Evolutionary conservation across 2,329 filamentous ascomycete species (phyloP).

Genomic region (Pseudocercospora fijiensis): DNA sequence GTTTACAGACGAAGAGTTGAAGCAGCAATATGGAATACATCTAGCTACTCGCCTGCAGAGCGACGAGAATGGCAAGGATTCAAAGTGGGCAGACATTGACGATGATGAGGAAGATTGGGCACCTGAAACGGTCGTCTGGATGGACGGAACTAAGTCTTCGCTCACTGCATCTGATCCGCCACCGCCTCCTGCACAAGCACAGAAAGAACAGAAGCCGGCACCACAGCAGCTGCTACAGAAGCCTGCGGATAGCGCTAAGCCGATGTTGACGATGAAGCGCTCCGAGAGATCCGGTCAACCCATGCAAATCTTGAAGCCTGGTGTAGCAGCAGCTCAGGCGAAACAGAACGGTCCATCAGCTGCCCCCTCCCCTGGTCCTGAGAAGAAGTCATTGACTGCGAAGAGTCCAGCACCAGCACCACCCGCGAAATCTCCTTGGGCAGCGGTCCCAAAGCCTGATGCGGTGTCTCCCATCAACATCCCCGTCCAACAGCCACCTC

Average conservation of each 20-base stretch:
- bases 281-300: constrained; percentile 40
- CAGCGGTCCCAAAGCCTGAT: constrained; percentile 78
- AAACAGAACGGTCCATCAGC: constrained; percentile 48
- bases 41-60: constrained; percentile 75
- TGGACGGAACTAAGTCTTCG: constrained; percentile 80
- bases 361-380: constrained; percentile 53
- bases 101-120: constrained; percentile 87
- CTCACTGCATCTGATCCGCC: constrained; percentile 57
- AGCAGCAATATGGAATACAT: constrained; percentile 82
- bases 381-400: constrained; percentile 68
- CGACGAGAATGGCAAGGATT: constrained; percentile 71
- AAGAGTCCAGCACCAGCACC: constrained; percentile 70
- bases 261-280: constrained; percentile 38
- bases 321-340: constrained; percentile 39
- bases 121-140: constrained; percentile 82
- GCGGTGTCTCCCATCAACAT: constrained; percentile 71
- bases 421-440: constrained; percentile 89
- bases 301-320: constrained; percentile 53
- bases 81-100: constrained; percentile 87
- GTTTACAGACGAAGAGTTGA: constrained; percentile 80
- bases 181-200: constrained; percentile 20
- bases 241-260: constrained; percentile 31
- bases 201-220: constrained; percentile 23
- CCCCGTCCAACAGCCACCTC: constrained; percentile 44
- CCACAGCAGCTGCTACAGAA: constrained; percentile 30